Conservation (phyloP, 148 eudicot species). For the Chenopodium berlandieri region DNA sequence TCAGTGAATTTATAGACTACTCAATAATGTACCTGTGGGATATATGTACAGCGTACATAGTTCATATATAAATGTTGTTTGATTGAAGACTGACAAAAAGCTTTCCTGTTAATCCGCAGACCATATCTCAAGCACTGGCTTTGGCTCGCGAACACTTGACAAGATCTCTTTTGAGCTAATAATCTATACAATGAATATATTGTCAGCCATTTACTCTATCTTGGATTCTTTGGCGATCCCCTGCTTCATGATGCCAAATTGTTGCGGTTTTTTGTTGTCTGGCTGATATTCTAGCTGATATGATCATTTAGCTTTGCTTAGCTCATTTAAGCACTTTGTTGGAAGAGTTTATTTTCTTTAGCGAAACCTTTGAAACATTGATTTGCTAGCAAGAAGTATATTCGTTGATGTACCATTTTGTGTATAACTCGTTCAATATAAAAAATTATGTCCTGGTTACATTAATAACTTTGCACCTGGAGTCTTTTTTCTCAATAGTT, state of each 20-base stretch:
- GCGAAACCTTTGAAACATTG: background rate
- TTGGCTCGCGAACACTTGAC: constrained; percentile 54
- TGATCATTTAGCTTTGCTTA: constrained; percentile 13
- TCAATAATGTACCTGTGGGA: background rate
- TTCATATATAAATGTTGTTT: background rate
- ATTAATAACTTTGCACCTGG: background rate
- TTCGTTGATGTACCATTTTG: constrained; percentile 5
- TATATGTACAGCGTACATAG: background rate
- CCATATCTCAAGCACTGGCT: constrained; percentile 54
- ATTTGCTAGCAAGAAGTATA: background rate
- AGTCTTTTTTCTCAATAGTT: background rate
- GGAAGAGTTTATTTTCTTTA: constrained; percentile 9
- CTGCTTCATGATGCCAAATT: background rate
- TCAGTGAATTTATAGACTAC: background rate
- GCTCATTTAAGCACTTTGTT: constrained; percentile 14
- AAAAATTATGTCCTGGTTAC: background rate
- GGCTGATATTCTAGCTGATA: constrained; percentile 17
- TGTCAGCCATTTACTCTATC: background rate
- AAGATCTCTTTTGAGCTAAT: constrained; percentile 52
- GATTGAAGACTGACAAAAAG: background rate
- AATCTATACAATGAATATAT: constrained; percentile 1
- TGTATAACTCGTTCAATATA: constrained; percentile 23
- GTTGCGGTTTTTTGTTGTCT: too few species aligned
- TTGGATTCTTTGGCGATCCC: background rate
- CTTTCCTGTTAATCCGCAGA: constrained; percentile 23